Percentiles rank a stretch among this genome's conserved stretches.
Conservation (phyloP, 2,329 filamentous ascomycete species). For the Xylariaceae sp. region DNA sequence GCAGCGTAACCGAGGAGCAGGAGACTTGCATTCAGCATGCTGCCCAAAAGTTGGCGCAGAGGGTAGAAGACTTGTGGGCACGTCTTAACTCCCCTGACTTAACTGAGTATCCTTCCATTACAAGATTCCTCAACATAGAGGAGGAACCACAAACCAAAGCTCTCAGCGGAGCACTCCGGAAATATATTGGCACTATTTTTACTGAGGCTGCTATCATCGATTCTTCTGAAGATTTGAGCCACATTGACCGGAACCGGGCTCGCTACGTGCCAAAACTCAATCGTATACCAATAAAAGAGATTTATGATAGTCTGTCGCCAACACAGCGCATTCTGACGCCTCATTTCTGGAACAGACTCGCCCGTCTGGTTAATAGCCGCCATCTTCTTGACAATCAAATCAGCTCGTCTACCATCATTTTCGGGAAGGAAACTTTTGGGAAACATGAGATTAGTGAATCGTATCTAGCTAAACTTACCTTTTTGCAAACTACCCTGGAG, state of each 20-base stretch:
- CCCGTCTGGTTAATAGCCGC: not conserved
- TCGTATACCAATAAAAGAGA: constrained; percentile 4
- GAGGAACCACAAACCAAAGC: not conserved
- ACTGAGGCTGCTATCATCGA: not conserved
- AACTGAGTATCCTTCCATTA: constrained; percentile 34
- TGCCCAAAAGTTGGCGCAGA: constrained; percentile 29
- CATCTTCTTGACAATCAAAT: no score
- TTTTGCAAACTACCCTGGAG: no score
- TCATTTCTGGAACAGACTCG: constrained; percentile 15
- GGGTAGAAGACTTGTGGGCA: constrained; percentile 23
- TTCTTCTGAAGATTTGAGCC: not conserved
- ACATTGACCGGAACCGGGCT: constrained; percentile 26
- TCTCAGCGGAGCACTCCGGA: not conserved
- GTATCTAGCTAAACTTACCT: no score
- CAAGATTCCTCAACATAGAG: no score
- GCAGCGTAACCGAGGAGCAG: constrained; percentile 39
- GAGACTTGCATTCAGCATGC: constrained; percentile 39
- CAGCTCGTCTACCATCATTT: no score
- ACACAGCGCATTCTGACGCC: constrained; percentile 30
- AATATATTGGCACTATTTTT: not conserved
- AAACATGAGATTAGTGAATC: no score
- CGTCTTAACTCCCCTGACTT: constrained; percentile 33
- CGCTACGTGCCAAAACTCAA: constrained; percentile 25
- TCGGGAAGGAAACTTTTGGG: no score
- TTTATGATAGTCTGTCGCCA: constrained; percentile 27